phyloP scores from a whole-genome alignment of 139 green algal species.

The Coelastrella sp. region DNA sequence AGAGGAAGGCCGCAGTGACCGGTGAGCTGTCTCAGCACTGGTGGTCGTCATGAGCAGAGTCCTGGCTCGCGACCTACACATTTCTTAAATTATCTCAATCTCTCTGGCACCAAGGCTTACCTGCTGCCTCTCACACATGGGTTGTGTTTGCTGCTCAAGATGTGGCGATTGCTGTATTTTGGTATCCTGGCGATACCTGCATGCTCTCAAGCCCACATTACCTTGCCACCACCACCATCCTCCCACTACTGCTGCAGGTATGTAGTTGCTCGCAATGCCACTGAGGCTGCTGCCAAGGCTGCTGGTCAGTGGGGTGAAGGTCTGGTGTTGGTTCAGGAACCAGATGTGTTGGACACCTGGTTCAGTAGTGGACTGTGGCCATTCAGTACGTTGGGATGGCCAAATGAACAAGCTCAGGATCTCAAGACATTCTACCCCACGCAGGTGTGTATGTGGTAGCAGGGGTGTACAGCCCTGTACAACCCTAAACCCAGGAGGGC shows the following conservation, averaged over 20 bases:
- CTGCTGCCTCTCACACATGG: too few relatives aligned
- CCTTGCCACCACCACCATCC: too few relatives aligned
- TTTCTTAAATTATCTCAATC: too few relatives aligned
- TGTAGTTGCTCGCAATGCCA: conserved; percentile 85
- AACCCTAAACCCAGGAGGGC: background rate
- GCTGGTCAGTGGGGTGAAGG: conserved; percentile 33
- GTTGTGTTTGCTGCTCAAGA: too few relatives aligned
- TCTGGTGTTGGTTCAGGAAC: conserved; percentile 70
- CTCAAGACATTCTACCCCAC: conserved; percentile 93
- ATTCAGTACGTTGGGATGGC: conserved; percentile 95
- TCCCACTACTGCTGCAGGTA: too few relatives aligned
- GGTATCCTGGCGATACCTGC: too few relatives aligned
- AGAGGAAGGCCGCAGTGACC: conserved; percentile 43
- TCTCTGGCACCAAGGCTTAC: too few relatives aligned
- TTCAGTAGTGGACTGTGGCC: conserved; percentile 97
- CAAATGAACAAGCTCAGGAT: conserved; percentile 75
- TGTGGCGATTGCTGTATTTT: too few relatives aligned
- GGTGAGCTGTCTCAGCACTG: too few relatives aligned
- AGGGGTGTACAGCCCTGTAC: background rate
- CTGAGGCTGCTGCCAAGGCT: conserved; percentile 79
- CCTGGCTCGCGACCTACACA: too few relatives aligned
- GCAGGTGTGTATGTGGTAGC: conserved; percentile 55
- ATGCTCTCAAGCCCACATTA: too few relatives aligned
- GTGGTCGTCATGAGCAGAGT: too few relatives aligned
- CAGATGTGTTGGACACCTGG: conserved; percentile 97